A percentile compares a stretch with the other conserved stretches of the same genome.
These are phyloP conservation scores for Nemania abortiva DNA, from an alignment of 2,329 filamentous ascomycete species.

Conservation along the genomic window DNA sequence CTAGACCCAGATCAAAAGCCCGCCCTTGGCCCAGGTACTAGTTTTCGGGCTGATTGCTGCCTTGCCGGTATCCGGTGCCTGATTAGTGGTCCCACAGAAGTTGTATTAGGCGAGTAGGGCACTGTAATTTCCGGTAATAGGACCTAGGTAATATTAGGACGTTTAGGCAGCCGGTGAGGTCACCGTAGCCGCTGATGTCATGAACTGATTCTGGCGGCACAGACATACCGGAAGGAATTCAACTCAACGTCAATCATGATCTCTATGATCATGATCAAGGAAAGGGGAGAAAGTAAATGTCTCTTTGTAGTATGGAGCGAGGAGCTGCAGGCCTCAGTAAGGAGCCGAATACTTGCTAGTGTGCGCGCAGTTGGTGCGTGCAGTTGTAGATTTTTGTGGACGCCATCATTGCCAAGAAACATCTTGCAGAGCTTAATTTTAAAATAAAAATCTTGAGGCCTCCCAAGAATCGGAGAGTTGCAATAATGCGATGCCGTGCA, in stretches of 20 bases:
- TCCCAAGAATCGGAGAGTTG: constrained; percentile 6
- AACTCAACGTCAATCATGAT: constrained; percentile 16
- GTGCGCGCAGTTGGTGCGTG: constrained; percentile 5
- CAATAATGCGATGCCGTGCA: constrained; percentile 7
- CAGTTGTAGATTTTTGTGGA: not conserved
- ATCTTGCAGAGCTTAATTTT: constrained; percentile 30
- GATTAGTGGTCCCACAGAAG: constrained; percentile 10
- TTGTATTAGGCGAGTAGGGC: constrained; percentile 1
- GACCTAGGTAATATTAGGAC: not conserved
- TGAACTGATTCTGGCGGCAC: constrained; percentile 21
- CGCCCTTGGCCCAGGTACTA: not conserved
- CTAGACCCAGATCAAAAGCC: too few species aligned
- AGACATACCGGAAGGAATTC: not conserved
- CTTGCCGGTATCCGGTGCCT: constrained; percentile 28
- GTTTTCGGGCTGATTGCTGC: not conserved
- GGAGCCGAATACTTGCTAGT: not conserved
- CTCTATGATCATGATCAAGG: constrained; percentile 6
- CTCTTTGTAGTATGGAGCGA: not conserved
- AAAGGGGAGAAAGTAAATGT: not conserved
- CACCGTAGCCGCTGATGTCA: constrained; percentile 11
- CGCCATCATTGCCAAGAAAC: constrained; percentile 16
- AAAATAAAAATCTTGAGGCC: constrained; percentile 21
- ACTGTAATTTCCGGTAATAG: constrained; percentile 29
- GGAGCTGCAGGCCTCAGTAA: not conserved
- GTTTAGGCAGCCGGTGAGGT: constrained; percentile 6